A percentile compares a stretch with the other conserved stretches of the same genome.
Conservation (phyloP, 2,329 filamentous ascomycete genomes). For the Chaetomium globosum region DNA sequence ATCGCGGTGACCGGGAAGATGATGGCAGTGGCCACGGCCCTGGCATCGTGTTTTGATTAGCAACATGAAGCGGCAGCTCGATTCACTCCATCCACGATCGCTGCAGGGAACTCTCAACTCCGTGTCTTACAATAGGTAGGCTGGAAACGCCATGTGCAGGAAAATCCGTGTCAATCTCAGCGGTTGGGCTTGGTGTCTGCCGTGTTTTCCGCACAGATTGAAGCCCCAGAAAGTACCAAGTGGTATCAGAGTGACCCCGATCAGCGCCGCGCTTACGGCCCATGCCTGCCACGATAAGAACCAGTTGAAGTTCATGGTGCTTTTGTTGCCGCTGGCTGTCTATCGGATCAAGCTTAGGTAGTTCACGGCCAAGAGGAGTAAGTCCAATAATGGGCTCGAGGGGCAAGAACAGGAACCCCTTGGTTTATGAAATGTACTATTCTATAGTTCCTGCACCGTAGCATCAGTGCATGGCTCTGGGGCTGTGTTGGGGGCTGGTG, state of each 20-base stretch:
- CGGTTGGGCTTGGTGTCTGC: not conserved
- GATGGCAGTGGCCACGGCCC: not conserved
- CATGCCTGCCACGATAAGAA: not conserved
- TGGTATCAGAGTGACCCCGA: slow-evolving; percentile 14
- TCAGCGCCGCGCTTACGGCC: slow-evolving; percentile 6
- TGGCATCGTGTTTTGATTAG: not conserved
- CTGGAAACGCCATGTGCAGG: slow-evolving; percentile 14
- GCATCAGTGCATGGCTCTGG: not conserved
- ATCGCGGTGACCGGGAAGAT: not conserved
- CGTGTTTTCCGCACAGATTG: not conserved
- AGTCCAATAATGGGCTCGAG: not conserved
- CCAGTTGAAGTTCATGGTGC: slow-evolving; percentile 17
- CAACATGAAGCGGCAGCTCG: not conserved
- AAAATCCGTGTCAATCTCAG: slow-evolving; percentile 10
- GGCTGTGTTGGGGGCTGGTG: not conserved
- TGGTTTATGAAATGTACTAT: not conserved
- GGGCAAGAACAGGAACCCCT: not conserved
- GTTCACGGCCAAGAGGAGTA: not conserved
- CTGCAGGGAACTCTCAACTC: too few relatives aligned
- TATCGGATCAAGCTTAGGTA: not conserved
- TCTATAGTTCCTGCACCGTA: not conserved
- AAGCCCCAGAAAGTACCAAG: not conserved
- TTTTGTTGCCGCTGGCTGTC: not conserved
- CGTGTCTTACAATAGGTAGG: slow-evolving; percentile 5
- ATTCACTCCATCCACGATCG: too few relatives aligned